A percentile compares a stretch with the other conserved stretches of the same genome.
These are phyloP conservation scores for Penicillium italicum DNA, from an alignment of 2,329 filamentous ascomycete species.

Conservation along the genomic window DNA sequence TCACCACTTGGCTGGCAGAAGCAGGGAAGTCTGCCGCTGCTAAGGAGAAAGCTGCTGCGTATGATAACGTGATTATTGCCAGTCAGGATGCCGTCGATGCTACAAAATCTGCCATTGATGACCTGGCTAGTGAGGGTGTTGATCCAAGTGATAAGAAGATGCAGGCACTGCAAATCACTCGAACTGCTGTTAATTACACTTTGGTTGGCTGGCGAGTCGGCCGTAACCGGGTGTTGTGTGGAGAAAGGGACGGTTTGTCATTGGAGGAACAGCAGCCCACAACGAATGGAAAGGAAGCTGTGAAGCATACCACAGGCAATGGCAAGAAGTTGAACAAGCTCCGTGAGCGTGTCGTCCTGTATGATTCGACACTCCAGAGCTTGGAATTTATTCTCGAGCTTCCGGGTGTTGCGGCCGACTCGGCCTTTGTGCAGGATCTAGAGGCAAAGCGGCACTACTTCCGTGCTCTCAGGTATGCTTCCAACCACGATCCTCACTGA, in stretches of 20 bases:
- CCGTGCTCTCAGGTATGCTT: constrained; percentile 71
- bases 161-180: constrained; percentile 88
- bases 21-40: constrained; percentile 40
- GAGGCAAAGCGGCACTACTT: constrained; percentile 79
- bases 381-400: constrained; percentile 86
- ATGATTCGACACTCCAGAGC: constrained; percentile 87
- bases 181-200: constrained; percentile 89
- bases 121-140: constrained; percentile 77
- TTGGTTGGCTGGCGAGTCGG: constrained; percentile 94
- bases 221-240: constrained; percentile 82
- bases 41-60: constrained; percentile 73
- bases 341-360: constrained; percentile 82
- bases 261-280: constrained; percentile 49
- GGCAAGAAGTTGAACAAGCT: constrained; percentile 74
- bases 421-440: constrained; percentile 70
- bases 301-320: constrained; percentile 61
- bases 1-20: constrained; percentile 48
- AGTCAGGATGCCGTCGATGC: constrained; percentile 94
- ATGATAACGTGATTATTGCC: constrained; percentile 83
- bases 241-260: constrained; percentile 71
- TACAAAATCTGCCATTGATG: constrained; percentile 88
- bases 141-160: constrained; percentile 79
- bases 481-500: background rate
- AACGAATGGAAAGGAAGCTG: constrained; percentile 50
- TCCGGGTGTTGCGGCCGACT: constrained; percentile 82